Evolutionary conservation across 805 yeast species (phyloP).

Genomic region (Nakazawaea siamensis): DNA sequence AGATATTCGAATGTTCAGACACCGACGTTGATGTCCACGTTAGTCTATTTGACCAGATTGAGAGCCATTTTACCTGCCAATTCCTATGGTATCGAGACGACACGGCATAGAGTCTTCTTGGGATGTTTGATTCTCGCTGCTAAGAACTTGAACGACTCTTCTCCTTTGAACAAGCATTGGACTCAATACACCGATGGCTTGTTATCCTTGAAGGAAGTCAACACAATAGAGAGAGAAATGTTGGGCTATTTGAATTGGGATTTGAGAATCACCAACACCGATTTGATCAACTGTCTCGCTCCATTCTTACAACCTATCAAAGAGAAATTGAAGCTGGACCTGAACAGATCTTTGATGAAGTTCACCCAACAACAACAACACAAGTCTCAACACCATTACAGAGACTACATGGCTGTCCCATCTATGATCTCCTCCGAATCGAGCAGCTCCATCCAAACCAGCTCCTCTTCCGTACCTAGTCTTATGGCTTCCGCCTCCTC

Average conservation of each 20-base stretch:
- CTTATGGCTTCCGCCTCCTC: slow-evolving; percentile 8
- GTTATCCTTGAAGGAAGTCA: slow-evolving; percentile 68
- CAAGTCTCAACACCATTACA: not conserved
- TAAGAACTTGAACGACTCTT: slow-evolving; percentile 84
- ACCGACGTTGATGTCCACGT: slow-evolving; percentile 88
- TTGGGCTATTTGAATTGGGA: slow-evolving; percentile 82
- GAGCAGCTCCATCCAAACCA: not conserved
- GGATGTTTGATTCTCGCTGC: slow-evolving; percentile 91
- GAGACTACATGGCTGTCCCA: not conserved
- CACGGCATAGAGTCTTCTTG: slow-evolving; percentile 86
- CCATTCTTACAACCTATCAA: slow-evolving; percentile 76
- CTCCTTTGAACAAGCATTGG: slow-evolving; percentile 97
- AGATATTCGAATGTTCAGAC: slow-evolving; percentile 86
- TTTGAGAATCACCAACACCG: slow-evolving; percentile 60
- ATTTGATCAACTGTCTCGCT: slow-evolving; percentile 58
- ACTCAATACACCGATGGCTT: slow-evolving; percentile 85
- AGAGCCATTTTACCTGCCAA: slow-evolving; percentile 74
- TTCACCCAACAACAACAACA: slow-evolving; percentile 6
- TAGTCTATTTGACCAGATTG: slow-evolving; percentile 74
- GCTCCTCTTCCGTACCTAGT: slow-evolving; percentile 4
- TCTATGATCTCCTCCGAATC: slow-evolving; percentile 2
- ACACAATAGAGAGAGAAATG: slow-evolving; percentile 85
- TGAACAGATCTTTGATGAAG: slow-evolving; percentile 4
- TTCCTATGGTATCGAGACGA: slow-evolving; percentile 87
- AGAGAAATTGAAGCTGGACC: slow-evolving; percentile 26